Conservation (phyloP, 768 basidiomycete species). For the Trametes punicea region DNA sequence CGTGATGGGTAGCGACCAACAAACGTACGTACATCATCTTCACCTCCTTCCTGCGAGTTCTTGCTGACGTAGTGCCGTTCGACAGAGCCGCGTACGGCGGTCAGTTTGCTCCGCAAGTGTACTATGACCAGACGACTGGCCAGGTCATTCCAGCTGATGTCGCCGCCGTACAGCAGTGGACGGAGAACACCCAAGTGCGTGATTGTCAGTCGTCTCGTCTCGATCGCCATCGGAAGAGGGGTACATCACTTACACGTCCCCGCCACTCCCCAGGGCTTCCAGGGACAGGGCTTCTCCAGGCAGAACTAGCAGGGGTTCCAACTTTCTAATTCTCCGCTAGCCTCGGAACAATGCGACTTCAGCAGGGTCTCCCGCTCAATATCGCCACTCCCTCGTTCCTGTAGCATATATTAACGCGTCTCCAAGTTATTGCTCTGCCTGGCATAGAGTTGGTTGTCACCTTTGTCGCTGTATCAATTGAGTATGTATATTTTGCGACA, state of each 20-base stretch:
- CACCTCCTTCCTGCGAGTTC: neutral
- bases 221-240: neutral
- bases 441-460: neutral
- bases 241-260: neutral
- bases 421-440: neutral
- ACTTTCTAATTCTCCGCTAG: neutral
- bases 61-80: neutral
- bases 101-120: conserved; percentile 13
- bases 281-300: conserved; percentile 3
- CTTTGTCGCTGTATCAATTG: neutral
- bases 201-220: neutral
- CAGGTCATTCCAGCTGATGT: conserved; percentile 12
- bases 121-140: conserved; percentile 8
- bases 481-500: neutral
- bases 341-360: neutral
- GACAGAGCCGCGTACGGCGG: neutral
- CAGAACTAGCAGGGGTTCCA: conserved; percentile 3
- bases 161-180: conserved; percentile 12
- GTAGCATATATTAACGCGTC: conserved; percentile 18
- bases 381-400: neutral
- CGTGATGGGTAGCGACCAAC: neutral
- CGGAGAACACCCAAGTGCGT: conserved; percentile 1
- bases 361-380: neutral
- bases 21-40: conserved; percentile 1
- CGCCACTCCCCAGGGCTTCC: conserved; percentile 1